Base-by-base conservation (phyloP, 129 eudicot species). In the Gnaphalium uliginosum region DNA sequence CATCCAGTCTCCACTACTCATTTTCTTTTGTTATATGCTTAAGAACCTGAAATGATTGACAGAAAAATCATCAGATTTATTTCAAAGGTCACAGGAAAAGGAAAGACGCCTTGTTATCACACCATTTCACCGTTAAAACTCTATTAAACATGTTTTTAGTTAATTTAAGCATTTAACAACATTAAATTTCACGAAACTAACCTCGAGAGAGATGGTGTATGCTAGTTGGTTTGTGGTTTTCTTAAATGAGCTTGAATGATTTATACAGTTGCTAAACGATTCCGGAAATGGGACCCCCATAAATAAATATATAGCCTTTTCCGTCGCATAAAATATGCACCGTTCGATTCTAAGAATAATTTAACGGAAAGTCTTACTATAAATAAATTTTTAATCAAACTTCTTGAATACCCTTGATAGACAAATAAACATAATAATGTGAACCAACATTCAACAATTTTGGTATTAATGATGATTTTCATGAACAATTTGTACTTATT, bases 1-100 rank as follows among this genome's bases (percentile, higher is more conserved):
- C 95, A 88, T 88, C 97, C 97, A 91, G 53, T 88, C 97, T 79
- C 97, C 96, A 54, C 85, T 69, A 24, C 81, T 89, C 93, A 88
- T 91, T 67, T 61, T 78, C 68, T 69, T 25, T 60, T 51, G 76
- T 32, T 57, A 33, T 46, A 57, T 75, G 76, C 68, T 39, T 43
- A 17, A 57, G 7, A 77, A 62, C 66, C 53, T 72, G 73, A 32
- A 74, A 46, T 26, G 15, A 53, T 18, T 30, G 35, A 69, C 18
- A 58, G 15, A 65, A 74, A 79, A 56, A 10, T n/a, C 25, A 29
- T 79, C 76, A 70, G 32, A 54, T 41, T 63, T 24, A 25, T 17
- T 18, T 15, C n/a, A 67, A 74, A 18, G 0, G 3, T 50, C 68
- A 79, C 25, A 35, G 2, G 48, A 22, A 63, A 39, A 41, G 19